Base-by-base conservation (phyloP, 2,329 filamentous ascomycete species). In the Nakataea oryzae region DNA sequence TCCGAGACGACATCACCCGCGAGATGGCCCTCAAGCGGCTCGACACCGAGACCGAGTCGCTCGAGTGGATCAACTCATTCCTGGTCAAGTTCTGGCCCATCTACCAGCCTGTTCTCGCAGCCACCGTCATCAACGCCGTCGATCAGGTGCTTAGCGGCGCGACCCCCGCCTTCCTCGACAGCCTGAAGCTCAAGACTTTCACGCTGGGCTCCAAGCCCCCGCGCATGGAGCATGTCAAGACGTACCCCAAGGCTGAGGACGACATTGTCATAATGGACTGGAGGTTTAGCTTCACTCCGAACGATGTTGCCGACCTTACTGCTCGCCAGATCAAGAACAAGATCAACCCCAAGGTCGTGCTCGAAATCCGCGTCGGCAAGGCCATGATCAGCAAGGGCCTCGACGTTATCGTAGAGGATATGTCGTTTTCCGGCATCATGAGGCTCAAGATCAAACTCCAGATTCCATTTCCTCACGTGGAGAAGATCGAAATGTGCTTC, bases 41-140 rank as follows among this genome's bases (percentile, higher is more conserved):
- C 61, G 95, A 97, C 69, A 95, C 87, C 11, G 95, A 99, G 68
- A 86, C 86, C 29, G 95, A 99, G 76, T 95, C 90, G 62, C 80
- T 99, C 59, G 95, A 99, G 74, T 99, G 95, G 95, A 97, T 99
- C 74, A 99, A 99, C 80, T 96, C 91, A 69, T 99, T 99, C 78
- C 74, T 99, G 69, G 86, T 96, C 76, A 99, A 99, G 74, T 99
- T 99, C 78, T 99, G 95, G 95, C 95, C 95, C 65, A 99, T 99
- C 70, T 97, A 96, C 73, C 91, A 95, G 62, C 95, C 95, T 1
- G 91, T 97, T 12, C 84, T 99, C 14, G 93, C 92, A 64, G 86
- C 95, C 68, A 96, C 91, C 27, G 89, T 99, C 69, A 90, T 97
- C 75, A 91, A 87, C 73, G 92, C 93, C 0, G 95, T 97, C 58